Evolutionary conservation across 225 moss, liverwort and hornwort genomes (phyloP).

Genomic region (Thuidium tamariscinum): DNA sequence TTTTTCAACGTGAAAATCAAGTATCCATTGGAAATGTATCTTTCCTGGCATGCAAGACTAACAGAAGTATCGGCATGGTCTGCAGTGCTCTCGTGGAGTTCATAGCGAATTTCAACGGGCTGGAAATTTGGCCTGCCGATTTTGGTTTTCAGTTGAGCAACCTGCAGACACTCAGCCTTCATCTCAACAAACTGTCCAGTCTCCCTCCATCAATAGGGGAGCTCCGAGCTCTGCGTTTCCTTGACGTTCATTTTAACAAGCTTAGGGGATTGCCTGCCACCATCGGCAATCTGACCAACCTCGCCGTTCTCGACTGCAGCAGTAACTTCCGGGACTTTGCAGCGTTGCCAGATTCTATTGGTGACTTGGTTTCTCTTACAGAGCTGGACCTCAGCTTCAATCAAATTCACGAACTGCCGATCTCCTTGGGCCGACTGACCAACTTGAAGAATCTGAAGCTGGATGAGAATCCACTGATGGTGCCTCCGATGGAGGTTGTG

Average conservation of each 20-base stretch:
- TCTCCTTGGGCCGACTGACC: constrained; percentile 72
- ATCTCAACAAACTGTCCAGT: constrained; percentile 67
- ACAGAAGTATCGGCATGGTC: background rate
- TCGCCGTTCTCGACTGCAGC: constrained; percentile 73
- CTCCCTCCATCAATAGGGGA: constrained; percentile 88
- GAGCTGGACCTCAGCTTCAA: constrained; percentile 82
- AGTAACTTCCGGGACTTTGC: constrained; percentile 85
- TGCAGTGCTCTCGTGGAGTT: constrained; percentile 67
- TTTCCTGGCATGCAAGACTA: background rate
- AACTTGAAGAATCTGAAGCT: constrained; percentile 66
- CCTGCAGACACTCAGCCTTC: constrained; percentile 69
- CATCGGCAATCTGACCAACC: constrained; percentile 59
- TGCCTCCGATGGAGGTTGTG: constrained; percentile 72
- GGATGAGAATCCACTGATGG: constrained; percentile 64
- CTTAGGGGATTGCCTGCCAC: constrained; percentile 60
- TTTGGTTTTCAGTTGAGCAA: constrained; percentile 58
- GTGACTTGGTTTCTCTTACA: constrained; percentile 56
- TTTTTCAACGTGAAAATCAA: background rate
- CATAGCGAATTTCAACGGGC: constrained; percentile 79
- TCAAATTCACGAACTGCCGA: constrained; percentile 81
- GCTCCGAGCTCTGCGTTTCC: constrained; percentile 61
- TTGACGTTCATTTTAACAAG: constrained; percentile 92
- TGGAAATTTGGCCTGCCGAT: constrained; percentile 55
- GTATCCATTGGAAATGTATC: background rate
- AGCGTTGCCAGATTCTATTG: constrained; percentile 66